phyloP scores from a whole-genome alignment of 2,329 filamentous ascomycete species.

The Periconia sp. region DNA sequence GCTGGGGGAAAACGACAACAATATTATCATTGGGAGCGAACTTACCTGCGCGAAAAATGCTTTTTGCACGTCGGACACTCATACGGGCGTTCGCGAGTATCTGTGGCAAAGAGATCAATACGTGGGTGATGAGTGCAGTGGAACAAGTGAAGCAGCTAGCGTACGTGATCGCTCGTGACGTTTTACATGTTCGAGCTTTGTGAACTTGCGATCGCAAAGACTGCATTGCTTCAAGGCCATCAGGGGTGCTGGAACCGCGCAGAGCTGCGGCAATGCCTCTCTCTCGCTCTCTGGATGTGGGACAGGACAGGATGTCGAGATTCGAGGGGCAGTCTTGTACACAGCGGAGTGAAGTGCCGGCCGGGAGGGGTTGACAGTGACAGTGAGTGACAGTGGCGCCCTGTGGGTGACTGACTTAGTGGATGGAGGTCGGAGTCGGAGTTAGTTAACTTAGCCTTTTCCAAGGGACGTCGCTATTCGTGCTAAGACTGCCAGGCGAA shows the following conservation, averaged over 20 bases:
- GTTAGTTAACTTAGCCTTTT: too few relatives aligned
- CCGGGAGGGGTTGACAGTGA: conserved; percentile 13
- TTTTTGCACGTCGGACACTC: conserved; percentile 58
- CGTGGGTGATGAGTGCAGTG: too few relatives aligned
- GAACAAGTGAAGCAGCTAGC: conserved; percentile 21
- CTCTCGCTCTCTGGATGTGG: not conserved
- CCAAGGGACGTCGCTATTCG: too few relatives aligned
- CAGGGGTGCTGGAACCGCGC: conserved; percentile 2
- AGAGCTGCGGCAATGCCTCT: conserved; percentile 1
- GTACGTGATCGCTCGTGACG: conserved; percentile 58
- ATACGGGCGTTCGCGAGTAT: conserved; percentile 58
- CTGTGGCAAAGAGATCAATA: conserved; percentile 31
- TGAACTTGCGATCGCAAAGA: conserved; percentile 57
- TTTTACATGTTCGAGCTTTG: conserved; percentile 59
- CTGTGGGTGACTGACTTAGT: not conserved
- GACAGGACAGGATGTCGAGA: too few relatives aligned
- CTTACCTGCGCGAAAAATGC: conserved; percentile 57
- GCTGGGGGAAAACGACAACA: not conserved
- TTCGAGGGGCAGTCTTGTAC: conserved; percentile 6
- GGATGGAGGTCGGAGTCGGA: not conserved
- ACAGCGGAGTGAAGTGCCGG: conserved; percentile 11
- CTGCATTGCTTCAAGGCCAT: conserved; percentile 45
- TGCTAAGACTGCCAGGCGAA: conserved; percentile 20
- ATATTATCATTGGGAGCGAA: conserved; percentile 1
- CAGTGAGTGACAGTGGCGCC: conserved; percentile 1